Conservation (phyloP, 805 yeast genomes). For the Saturnispora bothae region DNA sequence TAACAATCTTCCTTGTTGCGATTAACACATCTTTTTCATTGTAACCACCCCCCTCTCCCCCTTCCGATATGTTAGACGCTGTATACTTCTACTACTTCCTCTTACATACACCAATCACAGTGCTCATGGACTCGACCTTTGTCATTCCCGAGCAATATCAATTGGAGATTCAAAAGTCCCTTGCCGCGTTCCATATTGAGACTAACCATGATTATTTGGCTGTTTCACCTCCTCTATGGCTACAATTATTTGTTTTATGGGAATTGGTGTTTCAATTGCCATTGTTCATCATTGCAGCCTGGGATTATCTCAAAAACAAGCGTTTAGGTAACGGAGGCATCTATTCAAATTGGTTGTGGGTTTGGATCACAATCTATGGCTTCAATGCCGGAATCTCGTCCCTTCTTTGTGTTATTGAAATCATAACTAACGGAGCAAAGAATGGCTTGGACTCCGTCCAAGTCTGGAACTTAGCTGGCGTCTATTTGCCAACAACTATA, state of each 20-base stretch:
- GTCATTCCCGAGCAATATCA: slow-evolving; percentile 47
- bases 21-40: too few relatives aligned
- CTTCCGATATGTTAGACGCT: slow-evolving; percentile 13
- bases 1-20: too few relatives aligned
- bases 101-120: slow-evolving; percentile 65
- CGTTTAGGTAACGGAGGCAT: too few relatives aligned
- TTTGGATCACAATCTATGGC: slow-evolving; percentile 51
- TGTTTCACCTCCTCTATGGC: slow-evolving; percentile 50
- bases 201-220: slow-evolving; percentile 62
- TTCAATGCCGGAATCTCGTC: slow-evolving; percentile 79
- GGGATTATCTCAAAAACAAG: slow-evolving; percentile 15
- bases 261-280: slow-evolving; percentile 78
- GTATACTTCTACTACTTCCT: slow-evolving; percentile 27
- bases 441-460: slow-evolving; percentile 33
- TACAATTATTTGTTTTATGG: slow-evolving; percentile 54
- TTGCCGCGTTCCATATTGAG: slow-evolving; percentile 50
- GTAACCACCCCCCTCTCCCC: too few relatives aligned
- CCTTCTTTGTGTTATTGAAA: slow-evolving; percentile 52
- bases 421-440: slow-evolving; percentile 24
- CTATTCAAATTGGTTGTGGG: slow-evolving; percentile 19
- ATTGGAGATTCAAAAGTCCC: slow-evolving; percentile 34
- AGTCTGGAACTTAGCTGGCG: slow-evolving; percentile 32
- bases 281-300: slow-evolving; percentile 44
- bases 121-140: slow-evolving; percentile 64
- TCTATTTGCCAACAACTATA: slow-evolving; percentile 63